These are phyloP conservation scores for Pythium biforme DNA, from an alignment of 352 stramenopile species.

Conservation along the genomic window DNA sequence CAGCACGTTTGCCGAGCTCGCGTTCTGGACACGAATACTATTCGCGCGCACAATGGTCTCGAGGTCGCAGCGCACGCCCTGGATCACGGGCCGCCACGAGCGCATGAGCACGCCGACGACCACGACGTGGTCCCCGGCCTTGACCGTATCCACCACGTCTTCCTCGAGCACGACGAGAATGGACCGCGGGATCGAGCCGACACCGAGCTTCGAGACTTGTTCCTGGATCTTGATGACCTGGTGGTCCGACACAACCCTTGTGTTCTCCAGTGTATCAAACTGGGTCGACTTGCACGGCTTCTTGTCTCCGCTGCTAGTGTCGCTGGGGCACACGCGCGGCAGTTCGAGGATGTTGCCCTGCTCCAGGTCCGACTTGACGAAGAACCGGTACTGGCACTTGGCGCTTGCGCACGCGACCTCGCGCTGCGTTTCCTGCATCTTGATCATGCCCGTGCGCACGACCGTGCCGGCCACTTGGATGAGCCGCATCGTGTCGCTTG, in stretches of 20 bases:
- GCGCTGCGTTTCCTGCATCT: conserved; percentile 92
- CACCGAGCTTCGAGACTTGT: conserved; percentile 85
- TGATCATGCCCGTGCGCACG: conserved; percentile 89
- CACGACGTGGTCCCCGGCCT: conserved; percentile 97
- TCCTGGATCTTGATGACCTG: conserved; percentile 98
- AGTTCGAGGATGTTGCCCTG: conserved; percentile 88
- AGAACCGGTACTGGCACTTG: conserved; percentile 75
- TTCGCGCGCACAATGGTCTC: conserved; percentile 83
- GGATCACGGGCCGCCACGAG: conserved; percentile 86
- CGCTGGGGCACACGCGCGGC: conserved; percentile 34
- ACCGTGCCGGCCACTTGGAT: conserved; percentile 87
- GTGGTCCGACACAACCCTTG: conserved; percentile 61
- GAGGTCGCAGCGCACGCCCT: conserved; percentile 89
- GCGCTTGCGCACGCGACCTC: conserved; percentile 89
- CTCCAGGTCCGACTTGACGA: conserved; percentile 88
- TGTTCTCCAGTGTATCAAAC: conserved; percentile 55
- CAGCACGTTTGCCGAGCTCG: conserved; percentile 52
- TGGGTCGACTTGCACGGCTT: conserved; percentile 81
- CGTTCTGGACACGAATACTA: conserved; percentile 71
- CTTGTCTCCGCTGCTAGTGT: conserved; percentile 15
- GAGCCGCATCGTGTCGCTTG: conserved; percentile 87
- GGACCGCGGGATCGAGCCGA: conserved; percentile 92
- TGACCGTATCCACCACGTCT: conserved; percentile 71
- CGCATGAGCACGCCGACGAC: conserved; percentile 91
- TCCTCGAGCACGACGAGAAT: conserved; percentile 96